Percentiles rank a stretch among this genome's conserved stretches.
phyloP scores from a whole-genome alignment of 2,329 filamentous ascomycete genomes.

The Pyrenochaeta sp. region DNA sequence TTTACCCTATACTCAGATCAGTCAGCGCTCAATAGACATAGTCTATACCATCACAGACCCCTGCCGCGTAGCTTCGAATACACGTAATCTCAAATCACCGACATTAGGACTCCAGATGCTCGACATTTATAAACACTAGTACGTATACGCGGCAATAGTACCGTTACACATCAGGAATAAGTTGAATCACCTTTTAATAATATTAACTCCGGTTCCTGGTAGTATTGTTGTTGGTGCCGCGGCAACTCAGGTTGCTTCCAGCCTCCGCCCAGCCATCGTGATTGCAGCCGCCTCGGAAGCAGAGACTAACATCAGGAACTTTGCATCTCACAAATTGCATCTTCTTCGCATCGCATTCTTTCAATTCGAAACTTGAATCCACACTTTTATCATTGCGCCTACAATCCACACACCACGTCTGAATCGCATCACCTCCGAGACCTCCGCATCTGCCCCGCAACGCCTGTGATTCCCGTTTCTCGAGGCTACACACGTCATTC shows the following conservation, averaged over 20 bases:
- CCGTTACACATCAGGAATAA: not conserved
- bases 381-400: not conserved
- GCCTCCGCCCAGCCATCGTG: conserved; percentile 22
- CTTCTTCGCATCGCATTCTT: not conserved
- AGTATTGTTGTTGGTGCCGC: not conserved
- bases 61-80: no score
- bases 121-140: not conserved
- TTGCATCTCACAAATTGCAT: not conserved
- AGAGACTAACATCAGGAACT: not conserved
- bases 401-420: not conserved
- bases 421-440: conserved; percentile 15
- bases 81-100: not conserved
- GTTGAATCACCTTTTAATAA: not conserved
- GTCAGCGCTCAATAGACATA: no score
- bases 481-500: conserved; percentile 26
- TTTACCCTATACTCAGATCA: no score
- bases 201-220: not conserved
- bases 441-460: conserved; percentile 21
- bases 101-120: not conserved
- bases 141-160: not conserved
- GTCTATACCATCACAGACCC: no score
- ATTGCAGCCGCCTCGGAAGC: conserved; percentile 7
- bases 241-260: not conserved
- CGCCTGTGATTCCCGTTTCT: conserved; percentile 12
- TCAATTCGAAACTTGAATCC: not conserved